Evolutionary conservation across 441 rosid species (phyloP).

Genomic region (Bocquillonia castaneifolia): DNA sequence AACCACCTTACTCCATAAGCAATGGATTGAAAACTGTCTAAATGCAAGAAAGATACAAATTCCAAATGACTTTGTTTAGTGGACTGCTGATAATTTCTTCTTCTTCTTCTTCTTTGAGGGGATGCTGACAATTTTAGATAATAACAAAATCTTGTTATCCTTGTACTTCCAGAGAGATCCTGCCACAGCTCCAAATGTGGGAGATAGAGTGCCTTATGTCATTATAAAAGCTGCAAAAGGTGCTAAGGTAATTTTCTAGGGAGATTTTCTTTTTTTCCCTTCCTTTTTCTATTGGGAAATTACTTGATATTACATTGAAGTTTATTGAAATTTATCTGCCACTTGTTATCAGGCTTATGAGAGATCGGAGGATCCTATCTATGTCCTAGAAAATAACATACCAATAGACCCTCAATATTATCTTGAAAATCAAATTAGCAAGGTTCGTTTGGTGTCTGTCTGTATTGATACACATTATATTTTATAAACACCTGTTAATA

Average conservation of each 20-base stretch:
- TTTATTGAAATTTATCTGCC: slow-evolving; percentile 14
- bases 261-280: not conserved
- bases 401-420: slow-evolving; percentile 93
- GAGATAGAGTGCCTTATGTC: slow-evolving; percentile 97
- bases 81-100: too few relatives aligned
- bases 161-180: slow-evolving; percentile 72
- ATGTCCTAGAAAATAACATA: slow-evolving; percentile 83
- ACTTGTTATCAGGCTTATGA: slow-evolving; percentile 75
- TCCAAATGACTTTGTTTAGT: not conserved
- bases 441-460: slow-evolving; percentile 44
- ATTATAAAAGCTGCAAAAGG: slow-evolving; percentile 92
- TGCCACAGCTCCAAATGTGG: slow-evolving; percentile 98
- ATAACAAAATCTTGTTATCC: slow-evolving; percentile 19
- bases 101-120: too few relatives aligned
- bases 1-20: not conserved
- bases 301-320: not conserved
- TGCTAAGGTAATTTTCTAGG: slow-evolving; percentile 66
- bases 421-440: slow-evolving; percentile 92
- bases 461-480: slow-evolving; percentile 15
- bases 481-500: slow-evolving; percentile 13
- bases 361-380: slow-evolving; percentile 94
- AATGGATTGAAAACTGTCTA: not conserved
- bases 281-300: not conserved
- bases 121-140: slow-evolving; percentile 19
- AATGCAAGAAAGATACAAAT: not conserved